Evolutionary conservation across 805 yeast species (phyloP), one percentile per base, ranked within the genome.

Genomic region (Candida pini): DNA sequence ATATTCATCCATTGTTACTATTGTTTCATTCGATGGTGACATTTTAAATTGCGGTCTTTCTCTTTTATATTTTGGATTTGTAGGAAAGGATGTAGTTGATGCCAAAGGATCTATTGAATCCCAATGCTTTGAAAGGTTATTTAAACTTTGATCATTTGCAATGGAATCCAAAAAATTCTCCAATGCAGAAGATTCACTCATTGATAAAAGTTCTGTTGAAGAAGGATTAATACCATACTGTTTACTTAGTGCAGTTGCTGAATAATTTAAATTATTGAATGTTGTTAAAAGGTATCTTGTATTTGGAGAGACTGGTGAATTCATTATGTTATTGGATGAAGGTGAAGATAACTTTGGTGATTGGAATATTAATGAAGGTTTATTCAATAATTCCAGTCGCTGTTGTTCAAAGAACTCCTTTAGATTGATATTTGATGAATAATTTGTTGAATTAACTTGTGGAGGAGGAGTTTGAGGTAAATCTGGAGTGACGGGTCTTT

Each of bases 101-200:
- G 49, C 39, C 6, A 43, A 23, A 10, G 63, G 63, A 34, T 58
- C 63, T 12, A 58, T 53, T 5, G 60, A 47, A 16, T 51, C 45
- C 63, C 63, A 58, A 30, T 53, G 57, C 38, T 49, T 55, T 5
- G 56, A 52, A 13, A 58, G 38, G 19, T 46, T 49, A 21, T 33
- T 44, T 22, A 56, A 40, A 26, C 45, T 51, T 13, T 48, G 47
- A 33, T 58, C 60, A 35, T 56, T 58, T 1, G 61, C 65, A 15
- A 62, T 58, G 13, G 62, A 55, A 33, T 62, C 66, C 18, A 62
- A 46, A 35, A 62, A 62, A 8, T 48, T 48, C 30, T 60, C 64
- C 25, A 62, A 40, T 0, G 60, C 65, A 5, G 56, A 47, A 6
- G 62, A 43, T 31, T 62, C 66, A 1, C 64, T 54, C 8, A 48